phyloP scores from a whole-genome alignment of 495 filamentous ascomycete genomes.

The Aspergillus bridgeri region DNA sequence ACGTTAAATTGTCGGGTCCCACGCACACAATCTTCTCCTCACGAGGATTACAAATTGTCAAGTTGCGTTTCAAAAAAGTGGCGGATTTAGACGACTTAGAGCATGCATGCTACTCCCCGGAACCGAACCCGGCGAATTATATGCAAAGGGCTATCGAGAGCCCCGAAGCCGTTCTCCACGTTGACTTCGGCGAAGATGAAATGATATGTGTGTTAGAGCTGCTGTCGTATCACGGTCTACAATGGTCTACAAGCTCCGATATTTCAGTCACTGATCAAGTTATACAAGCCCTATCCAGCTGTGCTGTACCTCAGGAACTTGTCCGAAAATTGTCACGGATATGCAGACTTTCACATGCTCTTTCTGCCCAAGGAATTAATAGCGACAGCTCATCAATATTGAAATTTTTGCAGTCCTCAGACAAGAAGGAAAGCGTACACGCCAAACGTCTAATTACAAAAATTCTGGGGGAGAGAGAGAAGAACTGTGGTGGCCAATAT shows the following conservation, averaged over 20 bases:
- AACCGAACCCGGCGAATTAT: slow-evolving; percentile 13
- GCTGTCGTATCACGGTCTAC: slow-evolving; percentile 7
- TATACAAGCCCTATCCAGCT: slow-evolving; percentile 10
- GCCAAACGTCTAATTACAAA: neutral
- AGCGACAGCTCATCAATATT: neutral
- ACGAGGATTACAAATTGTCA: slow-evolving; percentile 10
- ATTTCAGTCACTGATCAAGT: slow-evolving; percentile 17
- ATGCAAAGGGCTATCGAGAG: neutral
- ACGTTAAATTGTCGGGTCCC: neutral
- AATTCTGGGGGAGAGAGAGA: neutral
- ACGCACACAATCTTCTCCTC: slow-evolving; percentile 8
- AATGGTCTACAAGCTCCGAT: slow-evolving; percentile 3
- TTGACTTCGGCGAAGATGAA: slow-evolving; percentile 18
- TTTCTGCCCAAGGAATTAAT: neutral
- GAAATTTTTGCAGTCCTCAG: neutral
- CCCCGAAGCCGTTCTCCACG: slow-evolving; percentile 10
- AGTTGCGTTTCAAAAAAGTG: slow-evolving; percentile 7
- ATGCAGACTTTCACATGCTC: slow-evolving; percentile 9
- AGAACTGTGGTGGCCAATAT: neutral
- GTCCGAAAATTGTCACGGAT: slow-evolving; percentile 9
- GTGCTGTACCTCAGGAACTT: neutral
- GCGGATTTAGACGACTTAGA: slow-evolving; percentile 9
- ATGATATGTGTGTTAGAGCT: slow-evolving; percentile 15
- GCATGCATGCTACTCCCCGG: slow-evolving; percentile 11
- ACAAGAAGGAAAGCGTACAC: neutral